These are phyloP conservation scores for Vachellia collinsii DNA, from an alignment of 306 rosid genomes.

Conservation along the genomic window DNA sequence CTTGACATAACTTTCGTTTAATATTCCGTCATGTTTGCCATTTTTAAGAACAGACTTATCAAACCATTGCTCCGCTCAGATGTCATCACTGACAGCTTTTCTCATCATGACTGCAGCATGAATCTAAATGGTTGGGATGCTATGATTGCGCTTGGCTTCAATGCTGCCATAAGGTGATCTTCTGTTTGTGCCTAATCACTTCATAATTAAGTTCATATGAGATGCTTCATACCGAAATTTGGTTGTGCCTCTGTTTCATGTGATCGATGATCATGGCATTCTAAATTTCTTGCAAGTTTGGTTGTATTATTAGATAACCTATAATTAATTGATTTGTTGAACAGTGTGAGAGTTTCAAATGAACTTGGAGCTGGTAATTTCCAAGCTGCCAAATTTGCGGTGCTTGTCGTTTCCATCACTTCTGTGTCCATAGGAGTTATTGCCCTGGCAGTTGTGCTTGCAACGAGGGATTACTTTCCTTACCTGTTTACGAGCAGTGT, in stretches of 20 bases:
- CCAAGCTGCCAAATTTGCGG: constrained; percentile 60
- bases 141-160: constrained; percentile 82
- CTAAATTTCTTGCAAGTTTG: not conserved
- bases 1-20: not conserved
- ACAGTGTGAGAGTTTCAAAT: constrained; percentile 87
- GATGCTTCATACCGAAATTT: not conserved
- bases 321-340: not conserved
- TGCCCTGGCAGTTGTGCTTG: constrained; percentile 46
- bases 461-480: constrained; percentile 65
- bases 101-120: constrained; percentile 54
- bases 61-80: constrained; percentile 4
- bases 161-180: constrained; percentile 74
- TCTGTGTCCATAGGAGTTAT: constrained; percentile 66
- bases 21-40: not conserved
- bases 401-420: constrained; percentile 69
- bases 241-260: not conserved
- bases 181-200: not conserved
- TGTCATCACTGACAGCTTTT: not conserved
- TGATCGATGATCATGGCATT: not conserved
- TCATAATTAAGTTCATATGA: not conserved
- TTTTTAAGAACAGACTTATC: not conserved
- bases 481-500: constrained; percentile 63
- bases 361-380: constrained; percentile 82
- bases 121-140: constrained; percentile 75
- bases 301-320: not conserved